phyloP scores from a whole-genome alignment of 2,329 filamentous ascomycete genomes.

The Apiospora rasikravindrae region DNA sequence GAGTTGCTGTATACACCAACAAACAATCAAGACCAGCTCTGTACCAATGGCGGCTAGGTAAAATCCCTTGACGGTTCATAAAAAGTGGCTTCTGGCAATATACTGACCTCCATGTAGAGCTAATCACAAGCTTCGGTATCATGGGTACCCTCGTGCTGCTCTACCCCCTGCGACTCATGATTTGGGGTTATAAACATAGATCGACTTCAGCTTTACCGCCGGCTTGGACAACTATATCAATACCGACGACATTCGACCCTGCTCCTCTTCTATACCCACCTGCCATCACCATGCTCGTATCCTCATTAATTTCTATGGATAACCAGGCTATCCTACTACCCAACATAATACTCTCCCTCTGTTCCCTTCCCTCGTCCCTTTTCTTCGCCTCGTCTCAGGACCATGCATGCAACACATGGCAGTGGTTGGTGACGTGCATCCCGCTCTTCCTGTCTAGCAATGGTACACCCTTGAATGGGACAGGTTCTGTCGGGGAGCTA shows the following conservation, averaged over 20 bases:
- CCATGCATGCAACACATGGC: conserved; percentile 67
- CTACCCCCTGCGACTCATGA: conserved; percentile 66
- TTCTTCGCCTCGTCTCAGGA: conserved; percentile 67
- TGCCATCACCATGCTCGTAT: conserved; percentile 75
- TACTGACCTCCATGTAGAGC: conserved; percentile 42
- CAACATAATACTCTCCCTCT: conserved; percentile 82
- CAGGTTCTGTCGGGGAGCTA: background rate
- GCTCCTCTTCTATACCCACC: conserved; percentile 89
- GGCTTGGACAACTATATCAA: conserved; percentile 47
- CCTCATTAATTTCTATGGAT: conserved; percentile 71
- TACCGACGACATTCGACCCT: conserved; percentile 85
- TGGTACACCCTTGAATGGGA: background rate
- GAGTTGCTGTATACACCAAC: conserved; percentile 54
- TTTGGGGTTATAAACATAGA: conserved; percentile 51
- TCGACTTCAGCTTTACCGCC: conserved; percentile 37
- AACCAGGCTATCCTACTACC: conserved; percentile 69
- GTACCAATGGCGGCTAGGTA: conserved; percentile 56
- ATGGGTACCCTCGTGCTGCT: conserved; percentile 48
- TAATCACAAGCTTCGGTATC: conserved; percentile 42
- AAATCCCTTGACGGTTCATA: background rate
- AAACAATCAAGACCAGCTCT: conserved; percentile 51
- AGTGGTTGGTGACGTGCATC: conserved; percentile 78
- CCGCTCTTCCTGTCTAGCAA: conserved; percentile 63
- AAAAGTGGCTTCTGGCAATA: background rate
- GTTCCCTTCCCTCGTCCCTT: conserved; percentile 74